Conservation (phyloP, 139 green algal species). For the Chlamydomonas applanata region DNA sequence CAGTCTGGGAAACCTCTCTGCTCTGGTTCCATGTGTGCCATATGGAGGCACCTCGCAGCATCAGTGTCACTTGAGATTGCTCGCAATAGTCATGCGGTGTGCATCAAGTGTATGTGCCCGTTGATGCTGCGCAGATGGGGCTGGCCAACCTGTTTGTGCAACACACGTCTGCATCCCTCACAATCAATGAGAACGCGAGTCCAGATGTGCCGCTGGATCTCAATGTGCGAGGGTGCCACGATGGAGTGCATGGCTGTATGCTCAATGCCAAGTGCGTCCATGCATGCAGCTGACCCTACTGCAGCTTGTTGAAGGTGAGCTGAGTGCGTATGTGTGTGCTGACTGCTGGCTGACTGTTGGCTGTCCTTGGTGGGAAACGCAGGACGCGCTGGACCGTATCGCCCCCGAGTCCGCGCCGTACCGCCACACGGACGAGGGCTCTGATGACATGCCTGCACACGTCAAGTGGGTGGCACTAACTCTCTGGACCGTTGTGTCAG, state of each 20-base stretch:
- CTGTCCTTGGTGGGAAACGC: too few relatives aligned
- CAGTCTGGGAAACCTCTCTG: too few relatives aligned
- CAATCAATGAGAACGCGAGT: conserved; percentile 67
- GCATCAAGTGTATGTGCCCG: too few relatives aligned
- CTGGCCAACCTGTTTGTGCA: conserved; percentile 68
- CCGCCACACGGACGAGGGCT: conserved; percentile 73
- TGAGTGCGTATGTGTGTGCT: not conserved
- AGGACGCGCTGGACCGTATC: conserved; percentile 71
- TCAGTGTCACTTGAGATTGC: too few relatives aligned
- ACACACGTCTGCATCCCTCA: conserved; percentile 65
- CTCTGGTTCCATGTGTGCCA: too few relatives aligned
- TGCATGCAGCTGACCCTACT: not conserved
- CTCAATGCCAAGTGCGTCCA: not conserved
- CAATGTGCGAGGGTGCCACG: conserved; percentile 23
- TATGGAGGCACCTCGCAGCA: too few relatives aligned
- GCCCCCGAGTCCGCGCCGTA: conserved; percentile 66
- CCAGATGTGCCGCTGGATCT: conserved; percentile 65
- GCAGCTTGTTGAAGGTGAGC: not conserved
- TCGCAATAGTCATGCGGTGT: too few relatives aligned
- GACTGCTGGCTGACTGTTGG: not conserved
- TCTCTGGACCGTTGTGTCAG: conserved; percentile 13
- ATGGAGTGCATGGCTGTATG: not conserved
- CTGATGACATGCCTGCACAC: conserved; percentile 81
- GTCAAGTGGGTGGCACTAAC: conserved; percentile 51
- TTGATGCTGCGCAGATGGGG: conserved; percentile 32